Base-by-base conservation (phyloP, 2,329 filamentous ascomycete species). In the Raffaelea ambrosiae region DNA sequence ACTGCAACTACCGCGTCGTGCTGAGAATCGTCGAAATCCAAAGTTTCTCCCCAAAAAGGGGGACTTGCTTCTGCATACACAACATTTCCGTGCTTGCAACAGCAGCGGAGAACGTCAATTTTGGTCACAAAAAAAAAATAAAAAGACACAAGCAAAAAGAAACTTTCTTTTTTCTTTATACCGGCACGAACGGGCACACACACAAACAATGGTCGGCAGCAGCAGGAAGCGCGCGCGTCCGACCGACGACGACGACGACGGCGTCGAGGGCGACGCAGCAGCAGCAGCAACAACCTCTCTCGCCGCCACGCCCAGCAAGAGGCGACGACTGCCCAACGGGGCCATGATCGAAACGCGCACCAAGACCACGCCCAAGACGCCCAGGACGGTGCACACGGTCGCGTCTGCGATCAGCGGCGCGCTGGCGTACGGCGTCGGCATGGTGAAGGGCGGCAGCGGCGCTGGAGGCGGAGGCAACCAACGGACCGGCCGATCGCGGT, bases 401-500 rank as follows among this genome's bases (percentile, higher is more conserved):
- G 51, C 55, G 3, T 56, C 53, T 11, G 55, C 55, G 14, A 52
- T 55, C 11, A 43, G 48, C 4, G 54, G 53, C 2, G 54, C 51
- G 7, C 20, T 52, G 4, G 45, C 39, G 5, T 44, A 36, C 40
- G 50, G 53, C 13, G 47, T 48, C 3, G 29, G 43, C 19, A 40
- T 49, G 21, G 35, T 36, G 4, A 23, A 29, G 19, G 35, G 40
- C 19, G 41, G 40, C 22, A 48, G 20, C 16, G 40, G 23, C 19
- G 44, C 18, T 19, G 39, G 13, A 13, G 16, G 5, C 16, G 36
- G 23, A 44, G 4, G 20, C n/a, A n/a, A 31, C 5, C 5, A n/a
- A 5, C 13, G 14, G 13, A 20, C 19, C 14, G 38, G 38, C n/a
- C n/a, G n/a, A n/a, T 29, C 26, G 26, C 26, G 26, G 26, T 29